phyloP scores from a whole-genome alignment of 140 eudicot species.

The Stevia rebaudiana region DNA sequence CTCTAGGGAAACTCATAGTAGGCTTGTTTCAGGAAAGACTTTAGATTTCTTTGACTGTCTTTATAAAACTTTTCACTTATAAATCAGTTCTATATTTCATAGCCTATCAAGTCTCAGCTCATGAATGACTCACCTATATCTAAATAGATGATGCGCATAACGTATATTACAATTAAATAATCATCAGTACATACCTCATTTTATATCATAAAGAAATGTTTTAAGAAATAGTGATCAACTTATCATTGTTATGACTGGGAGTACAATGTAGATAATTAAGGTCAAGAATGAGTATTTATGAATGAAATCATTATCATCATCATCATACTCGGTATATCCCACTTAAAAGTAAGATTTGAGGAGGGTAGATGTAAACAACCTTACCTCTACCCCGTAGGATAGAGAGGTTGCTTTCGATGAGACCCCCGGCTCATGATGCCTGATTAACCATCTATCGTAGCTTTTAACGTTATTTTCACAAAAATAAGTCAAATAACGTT shows the following conservation, averaged over 20 bases:
- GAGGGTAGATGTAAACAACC: too few relatives aligned
- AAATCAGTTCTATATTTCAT: background rate
- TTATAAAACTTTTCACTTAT: background rate
- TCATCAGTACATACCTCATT: background rate
- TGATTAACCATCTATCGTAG: too few relatives aligned
- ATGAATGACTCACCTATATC: background rate
- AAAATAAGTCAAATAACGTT: too few relatives aligned
- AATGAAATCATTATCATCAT: too few relatives aligned
- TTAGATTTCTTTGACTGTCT: too few relatives aligned
- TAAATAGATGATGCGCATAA: background rate
- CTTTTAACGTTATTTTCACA: too few relatives aligned
- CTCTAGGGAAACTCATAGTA: background rate
- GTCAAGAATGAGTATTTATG: background rate
- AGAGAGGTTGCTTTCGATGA: too few relatives aligned
- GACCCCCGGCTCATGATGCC: too few relatives aligned
- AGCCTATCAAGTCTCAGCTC: background rate
- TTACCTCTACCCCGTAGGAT: too few relatives aligned
- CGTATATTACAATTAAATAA: background rate
- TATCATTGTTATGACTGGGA: too few relatives aligned
- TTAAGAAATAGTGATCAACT: background rate
- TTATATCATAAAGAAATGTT: background rate
- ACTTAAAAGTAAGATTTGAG: too few relatives aligned
- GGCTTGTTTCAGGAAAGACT: background rate
- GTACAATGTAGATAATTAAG: background rate
- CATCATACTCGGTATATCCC: too few relatives aligned